Base-by-base conservation (phyloP, 352 stramenopile species). In the Pythium grandisporangium region DNA sequence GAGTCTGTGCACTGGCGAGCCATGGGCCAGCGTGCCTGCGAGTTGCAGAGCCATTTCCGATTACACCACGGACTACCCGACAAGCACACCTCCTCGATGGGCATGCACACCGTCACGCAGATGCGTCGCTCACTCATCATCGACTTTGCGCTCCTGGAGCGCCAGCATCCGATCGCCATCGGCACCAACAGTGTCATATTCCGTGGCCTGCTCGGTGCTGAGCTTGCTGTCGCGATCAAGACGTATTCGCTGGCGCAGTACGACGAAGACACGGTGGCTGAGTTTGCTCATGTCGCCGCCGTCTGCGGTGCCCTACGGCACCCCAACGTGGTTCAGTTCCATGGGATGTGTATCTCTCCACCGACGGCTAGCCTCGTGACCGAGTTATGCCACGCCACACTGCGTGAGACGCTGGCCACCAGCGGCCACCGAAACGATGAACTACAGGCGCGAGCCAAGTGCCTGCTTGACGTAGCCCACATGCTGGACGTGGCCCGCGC, bases 281-380 rank as follows among this genome's bases (percentile, higher is more conserved):
- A 47, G 29, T 78, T 80, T 42, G 62, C 59, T 11, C 59, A 68
- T 19, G 71, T 82, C 46, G 60, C 66, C 1, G 55, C 55, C 17
- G 42, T 84, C 7, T 70, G 58, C 14, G 53, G 63, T 12, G 51
- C 49, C 1, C 40, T 84, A 13, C 45, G 51, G 5, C 69, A 83
- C 36, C 57, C 52, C 0, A 77, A 79, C 30, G 55, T 83, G 21
- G 66, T 79, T 6, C 47, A 30, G 11, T 75, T 76, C 16, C 57
- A 72, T 34, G 69, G 69, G n/a, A 61, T 83, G 37, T 79, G 66
- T 37, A 58, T 84, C 14, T 58, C 48, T n/a, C 66, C 70, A 12
- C 70, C 70, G 17, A 61, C 58, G 26, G 79, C 81, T 45, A 66
- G 55, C 27, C 39, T 80, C 2, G 65, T 84, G 7, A 67, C 53